Percentiles rank a stretch among this genome's conserved stretches.
Conservation (phyloP, 2,329 filamentous ascomycete species). For the Colletotrichum noveboracense region DNA sequence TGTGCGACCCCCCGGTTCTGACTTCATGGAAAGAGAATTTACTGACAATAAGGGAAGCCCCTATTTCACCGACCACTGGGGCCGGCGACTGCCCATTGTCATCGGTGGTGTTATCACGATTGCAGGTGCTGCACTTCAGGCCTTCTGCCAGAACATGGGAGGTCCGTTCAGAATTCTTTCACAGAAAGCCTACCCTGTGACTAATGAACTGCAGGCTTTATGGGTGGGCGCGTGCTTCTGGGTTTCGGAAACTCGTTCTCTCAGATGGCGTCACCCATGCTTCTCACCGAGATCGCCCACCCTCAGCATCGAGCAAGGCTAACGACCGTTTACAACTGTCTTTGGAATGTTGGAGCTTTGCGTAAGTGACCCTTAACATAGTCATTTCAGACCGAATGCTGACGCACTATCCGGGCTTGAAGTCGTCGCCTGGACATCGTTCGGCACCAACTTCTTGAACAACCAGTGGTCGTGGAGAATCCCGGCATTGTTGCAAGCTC, state of each 20-base stretch:
- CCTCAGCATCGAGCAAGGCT: slow-evolving; percentile 54
- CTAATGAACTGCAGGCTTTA: slow-evolving; percentile 33
- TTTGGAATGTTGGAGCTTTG: slow-evolving; percentile 58
- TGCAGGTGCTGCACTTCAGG: slow-evolving; percentile 61
- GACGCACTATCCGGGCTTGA: neutral
- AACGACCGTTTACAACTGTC: slow-evolving; percentile 57
- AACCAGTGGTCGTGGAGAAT: slow-evolving; percentile 59
- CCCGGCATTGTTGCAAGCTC: slow-evolving; percentile 52
- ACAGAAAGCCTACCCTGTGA: no score
- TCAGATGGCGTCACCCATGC: slow-evolving; percentile 56
- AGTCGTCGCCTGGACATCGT: slow-evolving; percentile 54
- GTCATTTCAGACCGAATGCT: slow-evolving; percentile 38
- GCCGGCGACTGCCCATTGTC: slow-evolving; percentile 58
- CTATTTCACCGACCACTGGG: slow-evolving; percentile 57
- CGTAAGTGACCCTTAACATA: slow-evolving; percentile 41
- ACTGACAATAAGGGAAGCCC: slow-evolving; percentile 36
- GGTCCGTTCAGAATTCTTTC: slow-evolving; percentile 24
- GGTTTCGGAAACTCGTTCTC: slow-evolving; percentile 62
- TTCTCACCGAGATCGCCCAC: slow-evolving; percentile 60
- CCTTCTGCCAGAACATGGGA: slow-evolving; percentile 48
- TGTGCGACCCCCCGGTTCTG: slow-evolving; percentile 35
- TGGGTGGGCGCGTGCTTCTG: slow-evolving; percentile 60
- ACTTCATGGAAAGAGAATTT: neutral
- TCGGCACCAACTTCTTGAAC: slow-evolving; percentile 49
- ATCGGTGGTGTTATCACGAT: slow-evolving; percentile 61